Conservation (phyloP, 352 stramenopile species). For the Globisporangium cederbergense region DNA sequence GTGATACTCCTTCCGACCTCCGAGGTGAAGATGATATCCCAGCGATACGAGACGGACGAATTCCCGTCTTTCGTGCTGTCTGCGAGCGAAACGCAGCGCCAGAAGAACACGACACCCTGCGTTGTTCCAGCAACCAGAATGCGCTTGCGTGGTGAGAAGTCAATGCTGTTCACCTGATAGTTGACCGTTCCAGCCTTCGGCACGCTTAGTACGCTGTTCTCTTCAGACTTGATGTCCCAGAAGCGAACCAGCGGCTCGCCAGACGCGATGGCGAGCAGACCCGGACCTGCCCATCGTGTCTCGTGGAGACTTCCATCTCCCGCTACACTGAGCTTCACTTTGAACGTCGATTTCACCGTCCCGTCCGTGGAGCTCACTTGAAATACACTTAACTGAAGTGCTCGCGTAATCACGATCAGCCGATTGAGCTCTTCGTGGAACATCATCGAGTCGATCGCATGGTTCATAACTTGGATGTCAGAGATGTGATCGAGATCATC, state of each 20-base stretch:
- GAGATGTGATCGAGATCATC: slow-evolving; percentile 92
- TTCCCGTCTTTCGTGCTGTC: slow-evolving; percentile 13
- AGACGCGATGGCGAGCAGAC: slow-evolving; percentile 87
- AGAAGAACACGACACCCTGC: slow-evolving; percentile 87
- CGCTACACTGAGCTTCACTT: slow-evolving; percentile 88
- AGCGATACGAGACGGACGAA: slow-evolving; percentile 43
- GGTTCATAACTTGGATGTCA: slow-evolving; percentile 84
- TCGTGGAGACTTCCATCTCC: slow-evolving; percentile 79
- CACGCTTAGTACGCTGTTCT: slow-evolving; percentile 90
- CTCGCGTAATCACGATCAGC: slow-evolving; percentile 90
- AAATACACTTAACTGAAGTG: slow-evolving; percentile 87
- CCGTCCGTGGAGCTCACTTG: slow-evolving; percentile 79
- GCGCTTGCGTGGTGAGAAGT: slow-evolving; percentile 87
- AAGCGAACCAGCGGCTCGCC: slow-evolving; percentile 89
- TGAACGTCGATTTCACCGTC: slow-evolving; percentile 79
- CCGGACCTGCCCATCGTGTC: slow-evolving; percentile 86
- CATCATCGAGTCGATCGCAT: slow-evolving; percentile 88
- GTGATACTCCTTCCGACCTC: slow-evolving; percentile 46
- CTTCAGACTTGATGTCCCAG: slow-evolving; percentile 89
- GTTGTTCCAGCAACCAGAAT: slow-evolving; percentile 86
- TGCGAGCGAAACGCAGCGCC: slow-evolving; percentile 67
- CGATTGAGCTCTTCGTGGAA: slow-evolving; percentile 80
- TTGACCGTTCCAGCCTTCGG: slow-evolving; percentile 36
- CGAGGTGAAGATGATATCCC: slow-evolving; percentile 63
- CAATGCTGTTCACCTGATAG: slow-evolving; percentile 81